Base-by-base conservation (phyloP, 169 alveolate genomes). In the Plasmodium billcollinsi region DNA sequence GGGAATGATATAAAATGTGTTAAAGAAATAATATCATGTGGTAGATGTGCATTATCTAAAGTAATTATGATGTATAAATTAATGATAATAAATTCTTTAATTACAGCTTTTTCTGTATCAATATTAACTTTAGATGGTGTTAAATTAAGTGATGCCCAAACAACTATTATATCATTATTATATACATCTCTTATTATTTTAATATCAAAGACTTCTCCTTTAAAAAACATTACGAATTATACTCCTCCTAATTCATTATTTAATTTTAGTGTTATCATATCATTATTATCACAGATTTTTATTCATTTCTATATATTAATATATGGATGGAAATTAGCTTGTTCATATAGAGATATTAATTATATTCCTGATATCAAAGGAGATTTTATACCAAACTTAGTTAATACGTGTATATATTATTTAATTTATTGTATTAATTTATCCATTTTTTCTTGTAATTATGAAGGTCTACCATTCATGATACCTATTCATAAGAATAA, bases 51-150 rank as follows among this genome's bases (percentile, higher is more conserved):
- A 21, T 94, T 98, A 26, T 96, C 98, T 9, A 96, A 97, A n/a
- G 98, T 98, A 58, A 94, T 98, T 72, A 95, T 97, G 96, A 97
- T 98, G 97, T 98, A 99, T 94, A 98, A 98, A 93, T 95, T 99
- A 43, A 93, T 98, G 94, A 99, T 99, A 2, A 88, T 98, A 26
- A 98, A 97, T 93, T 97, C 99, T 39, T 88, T 98, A 52, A 91
- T 97, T 52, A 97, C 99, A 8, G 99, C 99, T 9, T 97, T 97
- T 92, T 93, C 97, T 0, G 96, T 98, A 92, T 94, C 98, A 20
- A 98, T 98, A 54, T 94, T 98, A 52, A 97, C 99, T 65, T 91
- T 98, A 26, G 99, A 98, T 92, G 99, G 99, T 1, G 99, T 98
- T 2, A 98, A 98, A 93, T 96, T 98, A 90, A 97, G 99, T 49